Base-by-base conservation (phyloP, 345 rosid genomes). In the Brassica incana region DNA sequence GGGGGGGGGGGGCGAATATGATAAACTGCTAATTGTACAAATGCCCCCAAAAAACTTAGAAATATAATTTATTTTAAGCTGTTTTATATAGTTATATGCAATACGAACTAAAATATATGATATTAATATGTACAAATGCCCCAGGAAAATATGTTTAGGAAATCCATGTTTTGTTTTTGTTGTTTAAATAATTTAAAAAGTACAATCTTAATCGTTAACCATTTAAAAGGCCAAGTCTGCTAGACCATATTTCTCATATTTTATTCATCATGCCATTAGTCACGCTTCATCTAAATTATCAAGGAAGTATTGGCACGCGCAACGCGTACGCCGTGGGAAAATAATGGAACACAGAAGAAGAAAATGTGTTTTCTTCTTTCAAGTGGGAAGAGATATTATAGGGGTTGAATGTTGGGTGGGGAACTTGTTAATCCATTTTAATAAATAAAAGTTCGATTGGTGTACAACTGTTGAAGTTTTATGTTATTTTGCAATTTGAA, bases 221-320 rank as follows among this genome's bases (percentile, higher is more conserved):
- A 52, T 52, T 52, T 52, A 52, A 52, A 52, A 48, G 20, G 20
- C 59, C 6, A 54, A 54, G 25, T 15, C 14, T 60, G 7, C 10
- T 60, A 60, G 65, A 60, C 65, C 9, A 58, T 58, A 58, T 25
- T 8, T 43, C 11, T 35, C 8, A 14, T 35, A 33, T 12, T 69
- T 0, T 15, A 16, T 2, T 69, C 40, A 77, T 70, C 1, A 76
- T 69, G 35, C 35, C 69, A 63, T 65, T 68, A 33, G 35, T 67
- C 78, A 73, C 69, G n/a, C 50, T 66, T 78, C 45, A 12, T 60
- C 78, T 10, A 65, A 32, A 8, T 36, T 25, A 52, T 6, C 38
- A 16, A 10, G 50, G n/a, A 80, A 62, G 72, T 80, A 54, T 52
- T 75, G 72, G 83, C 79, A 80, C 79, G 83, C 80, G 83, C 72